Percentiles rank a stretch among this genome's conserved stretches.
Conservation (phyloP, 306 rosid species). For the Canavalia ensiformis region DNA sequence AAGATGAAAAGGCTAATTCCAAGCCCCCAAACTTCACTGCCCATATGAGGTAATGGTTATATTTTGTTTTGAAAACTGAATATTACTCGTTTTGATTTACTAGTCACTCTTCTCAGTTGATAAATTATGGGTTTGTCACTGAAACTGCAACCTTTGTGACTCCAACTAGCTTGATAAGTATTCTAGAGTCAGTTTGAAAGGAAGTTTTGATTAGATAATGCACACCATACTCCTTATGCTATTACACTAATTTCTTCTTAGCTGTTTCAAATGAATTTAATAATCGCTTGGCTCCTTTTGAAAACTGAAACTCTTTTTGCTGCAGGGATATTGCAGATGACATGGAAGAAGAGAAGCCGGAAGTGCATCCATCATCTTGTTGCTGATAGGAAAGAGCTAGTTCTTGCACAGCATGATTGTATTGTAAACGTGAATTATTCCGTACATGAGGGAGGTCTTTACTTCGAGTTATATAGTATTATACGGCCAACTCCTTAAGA, state of each 20-base stretch:
- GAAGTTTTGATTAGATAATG: constrained; percentile 1
- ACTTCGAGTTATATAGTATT: neutral
- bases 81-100: neutral
- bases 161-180: neutral
- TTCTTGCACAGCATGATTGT: constrained; percentile 36
- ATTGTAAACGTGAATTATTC: neutral
- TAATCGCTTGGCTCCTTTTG: constrained; percentile 19
- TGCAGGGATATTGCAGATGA: constrained; percentile 63
- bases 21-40: constrained; percentile 40
- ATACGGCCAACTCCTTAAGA: constrained; percentile 4
- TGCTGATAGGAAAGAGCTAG: constrained; percentile 30
- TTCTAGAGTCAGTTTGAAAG: neutral
- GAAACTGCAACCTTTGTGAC: neutral
- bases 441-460: constrained; percentile 23
- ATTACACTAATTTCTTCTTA: constrained; percentile 20
- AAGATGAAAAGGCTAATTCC: constrained; percentile 53
- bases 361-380: constrained; percentile 51
- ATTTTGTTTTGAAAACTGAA: constrained; percentile 18
- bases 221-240: neutral
- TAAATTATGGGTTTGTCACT: constrained; percentile 7
- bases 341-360: constrained; percentile 69
- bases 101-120: neutral
- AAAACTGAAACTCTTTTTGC: constrained; percentile 29
- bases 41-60: constrained; percentile 56
- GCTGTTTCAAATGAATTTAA: constrained; percentile 14